A percentile compares a stretch with the other conserved stretches of the same genome.
Evolutionary conservation across 1,139 yeast species (phyloP).

Genomic region (Hyphopichia pseudoburtonii): DNA sequence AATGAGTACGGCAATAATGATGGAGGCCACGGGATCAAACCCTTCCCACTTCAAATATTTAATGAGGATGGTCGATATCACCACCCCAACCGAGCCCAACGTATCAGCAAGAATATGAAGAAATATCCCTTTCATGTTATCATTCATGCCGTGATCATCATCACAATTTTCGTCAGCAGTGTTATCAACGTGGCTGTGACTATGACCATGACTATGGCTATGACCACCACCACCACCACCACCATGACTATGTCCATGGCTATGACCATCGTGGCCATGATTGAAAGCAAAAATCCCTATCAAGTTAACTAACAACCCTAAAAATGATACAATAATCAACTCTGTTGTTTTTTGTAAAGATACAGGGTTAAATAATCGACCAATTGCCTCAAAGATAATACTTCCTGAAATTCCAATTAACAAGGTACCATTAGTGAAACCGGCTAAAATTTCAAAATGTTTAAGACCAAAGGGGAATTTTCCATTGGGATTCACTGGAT

Average conservation of each 20-base stretch:
- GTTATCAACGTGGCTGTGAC: conserved; percentile 25
- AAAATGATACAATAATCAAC: conserved; percentile 73
- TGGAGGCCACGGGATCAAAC: conserved; percentile 90
- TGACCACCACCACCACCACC: conserved; percentile 32
- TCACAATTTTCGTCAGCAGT: conserved; percentile 4
- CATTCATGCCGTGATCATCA: conserved; percentile 48
- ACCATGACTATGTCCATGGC: conserved; percentile 34
- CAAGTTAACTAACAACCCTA: conserved; percentile 84
- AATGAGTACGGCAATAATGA: conserved; percentile 80
- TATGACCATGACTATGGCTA: conserved; percentile 23
- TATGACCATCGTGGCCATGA: conserved; percentile 58
- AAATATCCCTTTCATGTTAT: conserved; percentile 93
- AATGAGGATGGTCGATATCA: conserved; percentile 73
- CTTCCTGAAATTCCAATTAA: conserved; percentile 87
- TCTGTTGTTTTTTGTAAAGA: conserved; percentile 80
- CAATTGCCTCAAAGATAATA: conserved; percentile 82
- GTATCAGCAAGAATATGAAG: conserved; percentile 94
- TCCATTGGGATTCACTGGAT: conserved; percentile 52
- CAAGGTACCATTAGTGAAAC: conserved; percentile 90
- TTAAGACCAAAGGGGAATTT: conserved; percentile 84
- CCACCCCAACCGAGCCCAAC: conserved; percentile 94
- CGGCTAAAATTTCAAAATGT: conserved; percentile 87
- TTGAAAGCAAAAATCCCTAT: conserved; percentile 94
- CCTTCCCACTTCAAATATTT: conserved; percentile 59
- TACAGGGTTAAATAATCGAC: conserved; percentile 76